Conservation (phyloP, 202 grass and related monocot genomes). For the Schoenoplectus tabernaemontani region DNA sequence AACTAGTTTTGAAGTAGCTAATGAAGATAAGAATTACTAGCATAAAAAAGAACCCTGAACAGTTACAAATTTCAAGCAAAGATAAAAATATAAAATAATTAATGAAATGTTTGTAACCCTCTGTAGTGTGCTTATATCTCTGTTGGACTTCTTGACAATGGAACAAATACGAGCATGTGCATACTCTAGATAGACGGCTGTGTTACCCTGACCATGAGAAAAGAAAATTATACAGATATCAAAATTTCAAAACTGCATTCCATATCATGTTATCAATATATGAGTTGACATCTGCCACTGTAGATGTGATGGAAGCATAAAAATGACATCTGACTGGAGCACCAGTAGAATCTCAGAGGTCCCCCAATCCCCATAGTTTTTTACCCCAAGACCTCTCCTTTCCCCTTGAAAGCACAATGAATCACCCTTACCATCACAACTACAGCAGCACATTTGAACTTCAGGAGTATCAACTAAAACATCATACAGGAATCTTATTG, state of each 20-base stretch:
- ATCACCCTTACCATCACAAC: not conserved
- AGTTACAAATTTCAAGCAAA: slow-evolving; percentile 75
- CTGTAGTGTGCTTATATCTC: slow-evolving; percentile 67
- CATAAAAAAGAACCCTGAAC: slow-evolving; percentile 50
- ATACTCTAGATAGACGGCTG: slow-evolving; percentile 90
- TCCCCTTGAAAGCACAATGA: not conserved
- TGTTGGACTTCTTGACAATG: slow-evolving; percentile 87
- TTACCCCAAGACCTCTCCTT: not conserved
- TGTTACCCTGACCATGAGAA: slow-evolving; percentile 68
- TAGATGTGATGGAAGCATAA: not conserved
- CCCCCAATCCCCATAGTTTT: too few species aligned
- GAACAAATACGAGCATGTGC: slow-evolving; percentile 95
- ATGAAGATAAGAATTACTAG: slow-evolving; percentile 30
- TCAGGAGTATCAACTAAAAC: not conserved
- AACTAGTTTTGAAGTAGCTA: not conserved
- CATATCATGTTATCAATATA: not conserved
- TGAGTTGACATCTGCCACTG: not conserved
- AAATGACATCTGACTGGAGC: not conserved
- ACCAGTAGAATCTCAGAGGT: too few species aligned
- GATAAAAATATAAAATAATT: not conserved
- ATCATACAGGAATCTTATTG: not conserved
- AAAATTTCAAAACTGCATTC: not conserved
- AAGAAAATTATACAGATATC: slow-evolving; percentile 5
- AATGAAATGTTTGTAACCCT: slow-evolving; percentile 37
- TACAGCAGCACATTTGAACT: not conserved